These are phyloP conservation scores for Euptelea pleiosperma DNA, from an alignment of 164 flowering plant genomes.

Conservation along the genomic window DNA sequence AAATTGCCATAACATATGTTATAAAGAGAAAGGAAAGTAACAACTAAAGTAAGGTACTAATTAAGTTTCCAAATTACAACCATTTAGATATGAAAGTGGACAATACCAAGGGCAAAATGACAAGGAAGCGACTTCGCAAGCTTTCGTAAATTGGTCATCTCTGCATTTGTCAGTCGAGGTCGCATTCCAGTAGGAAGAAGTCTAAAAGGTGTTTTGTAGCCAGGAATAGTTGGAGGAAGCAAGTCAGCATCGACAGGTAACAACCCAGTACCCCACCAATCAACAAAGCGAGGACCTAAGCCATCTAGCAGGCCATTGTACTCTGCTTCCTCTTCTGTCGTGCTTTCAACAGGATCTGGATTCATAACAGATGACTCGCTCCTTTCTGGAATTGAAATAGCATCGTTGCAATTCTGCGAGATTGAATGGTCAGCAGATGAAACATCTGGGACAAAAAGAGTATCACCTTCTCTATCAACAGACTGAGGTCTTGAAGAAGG, in stretches of 20 bases:
- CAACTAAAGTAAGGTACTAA: background rate
- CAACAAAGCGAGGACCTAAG: constrained; percentile 92
- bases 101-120: constrained; percentile 96
- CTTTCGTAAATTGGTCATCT: constrained; percentile 82
- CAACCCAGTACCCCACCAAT: constrained; percentile 98
- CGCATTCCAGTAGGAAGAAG: constrained; percentile 93
- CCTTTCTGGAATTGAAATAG: constrained; percentile 27
- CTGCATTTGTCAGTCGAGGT: constrained; percentile 74
- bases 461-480: constrained; percentile 27
- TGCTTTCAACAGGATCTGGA: constrained; percentile 26
- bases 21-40: background rate
- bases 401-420: constrained; percentile 9
- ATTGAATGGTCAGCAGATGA: constrained; percentile 32
- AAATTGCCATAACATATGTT: background rate
- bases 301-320: constrained; percentile 72
- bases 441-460: constrained; percentile 68
- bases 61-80: background rate
- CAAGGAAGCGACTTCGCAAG: constrained; percentile 85
- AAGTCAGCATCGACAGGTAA: constrained; percentile 96
- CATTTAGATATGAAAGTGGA: constrained; percentile 9
- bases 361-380: constrained; percentile 17
- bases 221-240: constrained; percentile 81
- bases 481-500: constrained; percentile 46
- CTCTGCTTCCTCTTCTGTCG: constrained; percentile 78
- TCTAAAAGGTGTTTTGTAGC: constrained; percentile 87